A percentile compares a stretch with the other conserved stretches of the same genome.
These are phyloP conservation scores for Diaporthe batatas DNA, from an alignment of 2,329 filamentous ascomycete species.

Conservation along the genomic window DNA sequence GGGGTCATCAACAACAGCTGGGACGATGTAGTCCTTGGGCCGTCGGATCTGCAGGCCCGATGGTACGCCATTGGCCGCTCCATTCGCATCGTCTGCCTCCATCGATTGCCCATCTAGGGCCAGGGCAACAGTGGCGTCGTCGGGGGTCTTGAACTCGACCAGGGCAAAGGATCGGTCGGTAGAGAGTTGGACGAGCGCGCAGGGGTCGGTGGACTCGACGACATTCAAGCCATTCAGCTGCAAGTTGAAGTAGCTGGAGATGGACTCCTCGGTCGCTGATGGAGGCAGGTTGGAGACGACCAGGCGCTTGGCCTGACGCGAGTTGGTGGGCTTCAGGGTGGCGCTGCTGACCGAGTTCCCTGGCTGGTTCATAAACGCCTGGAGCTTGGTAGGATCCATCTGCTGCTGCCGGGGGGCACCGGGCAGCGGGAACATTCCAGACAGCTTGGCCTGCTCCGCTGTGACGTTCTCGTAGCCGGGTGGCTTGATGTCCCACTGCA, in stretches of 20 bases:
- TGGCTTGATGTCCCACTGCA: slow-evolving; percentile 99
- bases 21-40: slow-evolving; percentile 97
- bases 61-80: slow-evolving; percentile 60
- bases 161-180: slow-evolving; percentile 85
- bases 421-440: slow-evolving; percentile 98
- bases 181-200: slow-evolving; percentile 84
- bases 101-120: slow-evolving; percentile 92
- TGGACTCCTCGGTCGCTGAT: slow-evolving; percentile 78
- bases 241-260: slow-evolving; percentile 92
- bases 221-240: slow-evolving; percentile 98
- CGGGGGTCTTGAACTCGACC: slow-evolving; percentile 88
- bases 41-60: slow-evolving; percentile 81
- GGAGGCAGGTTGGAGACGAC: slow-evolving; percentile 86
- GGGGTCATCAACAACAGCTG: slow-evolving; percentile 79
- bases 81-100: slow-evolving; percentile 78
- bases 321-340: slow-evolving; percentile 92
- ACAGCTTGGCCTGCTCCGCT: slow-evolving; percentile 97
- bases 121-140: slow-evolving; percentile 91
- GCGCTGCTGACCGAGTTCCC: slow-evolving; percentile 77
- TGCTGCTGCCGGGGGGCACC: slow-evolving; percentile 94
- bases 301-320: slow-evolving; percentile 92
- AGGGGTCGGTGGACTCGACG: slow-evolving; percentile 85
- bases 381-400: slow-evolving; percentile 93
- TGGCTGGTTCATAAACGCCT: slow-evolving; percentile 95
- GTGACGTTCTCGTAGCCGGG: slow-evolving; percentile 98